Evolutionary conservation across 23 red algal species (phyloP), one percentile per base, ranked within the genome.

Genomic region (Cyanidioschyzon merolae): DNA sequence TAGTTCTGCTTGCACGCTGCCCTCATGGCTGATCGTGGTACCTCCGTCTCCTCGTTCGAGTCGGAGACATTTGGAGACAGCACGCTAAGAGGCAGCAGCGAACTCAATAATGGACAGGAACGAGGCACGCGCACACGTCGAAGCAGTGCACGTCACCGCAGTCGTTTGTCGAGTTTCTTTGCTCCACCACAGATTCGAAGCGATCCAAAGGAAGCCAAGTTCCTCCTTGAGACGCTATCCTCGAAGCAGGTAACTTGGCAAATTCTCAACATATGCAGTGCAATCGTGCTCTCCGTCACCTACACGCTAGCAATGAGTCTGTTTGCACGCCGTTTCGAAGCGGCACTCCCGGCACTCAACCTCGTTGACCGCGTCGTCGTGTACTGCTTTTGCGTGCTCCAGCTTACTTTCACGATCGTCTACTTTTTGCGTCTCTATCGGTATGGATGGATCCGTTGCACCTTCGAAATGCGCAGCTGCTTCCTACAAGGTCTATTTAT

Each of bases 221-320:
- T 71, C 29, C 29, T 71, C 12, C 63, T 71, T 7, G 63, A 71
- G 63, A 71, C n/a, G 21, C 63, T 71, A 7, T 71, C 63, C 2
- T 71, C 63, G n/a, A 32, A 35, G 21, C 63, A 35, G n/a, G 7
- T 71, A 3, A 71, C 63, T 71, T 35, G 21, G 63, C 63, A 32
- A 35, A 35, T 71, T 25, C 7, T 71, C 3, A 32, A 71, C 29
- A 3, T 71, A 3, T 15, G 7, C 63, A 27, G n/a, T 3, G 63
- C 63, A 27, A 35, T 71, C n/a, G n/a, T 71, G 2, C 30, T 71
- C 29, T 71, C 32, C 16, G 12, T 71, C 2, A 27, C n/a, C 16
- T 71, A 71, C 29, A 71, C 63, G 63, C 63, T 71, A 27, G 30
- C 63, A 3, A 27, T 35, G n/a, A 71, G 32, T 27, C 7, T 71